Conservation (phyloP, 2,329 filamentous ascomycete species). For the Penicillium sp. region DNA sequence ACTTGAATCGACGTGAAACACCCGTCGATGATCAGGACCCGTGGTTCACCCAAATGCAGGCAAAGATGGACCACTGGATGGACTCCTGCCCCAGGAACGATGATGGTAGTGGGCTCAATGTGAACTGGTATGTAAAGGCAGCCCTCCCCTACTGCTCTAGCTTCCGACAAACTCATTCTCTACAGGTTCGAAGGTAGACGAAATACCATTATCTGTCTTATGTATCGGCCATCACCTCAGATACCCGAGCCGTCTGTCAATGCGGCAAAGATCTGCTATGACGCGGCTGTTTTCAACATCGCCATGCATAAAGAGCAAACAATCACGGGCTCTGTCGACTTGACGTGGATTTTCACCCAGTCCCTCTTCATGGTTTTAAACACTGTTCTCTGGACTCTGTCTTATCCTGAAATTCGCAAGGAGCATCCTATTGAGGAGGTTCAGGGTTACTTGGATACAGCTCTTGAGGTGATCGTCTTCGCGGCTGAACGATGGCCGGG, state of each 20-base stretch:
- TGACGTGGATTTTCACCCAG: conserved; percentile 92
- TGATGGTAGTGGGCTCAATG: conserved; percentile 68
- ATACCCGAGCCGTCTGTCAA: conserved; percentile 76
- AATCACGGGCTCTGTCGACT: conserved; percentile 69
- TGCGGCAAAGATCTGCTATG: conserved; percentile 80
- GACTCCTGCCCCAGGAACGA: conserved; percentile 71
- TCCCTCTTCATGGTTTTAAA: conserved; percentile 90
- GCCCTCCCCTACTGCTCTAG: neutral
- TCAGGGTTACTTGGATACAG: conserved; percentile 68
- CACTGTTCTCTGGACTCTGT: conserved; percentile 85
- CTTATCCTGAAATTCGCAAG: conserved; percentile 77
- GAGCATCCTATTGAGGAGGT: conserved; percentile 72
- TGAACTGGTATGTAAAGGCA: conserved; percentile 65
- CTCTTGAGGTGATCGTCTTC: conserved; percentile 73
- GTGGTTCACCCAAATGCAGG: conserved; percentile 80
- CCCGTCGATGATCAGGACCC: conserved; percentile 78
- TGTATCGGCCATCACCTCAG: conserved; percentile 89
- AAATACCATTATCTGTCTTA: conserved; percentile 83
- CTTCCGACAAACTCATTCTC: conserved; percentile 6
- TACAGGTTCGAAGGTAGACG: conserved; percentile 64
- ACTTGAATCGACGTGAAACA: conserved; percentile 75
- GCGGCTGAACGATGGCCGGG: conserved; percentile 91
- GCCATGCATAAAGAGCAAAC: conserved; percentile 78
- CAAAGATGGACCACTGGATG: conserved; percentile 76
- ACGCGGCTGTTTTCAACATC: conserved; percentile 79